These are phyloP conservation scores for Colletotrichum eremochloae DNA, from an alignment of 2,329 filamentous ascomycete genomes.

Conservation along the genomic window DNA sequence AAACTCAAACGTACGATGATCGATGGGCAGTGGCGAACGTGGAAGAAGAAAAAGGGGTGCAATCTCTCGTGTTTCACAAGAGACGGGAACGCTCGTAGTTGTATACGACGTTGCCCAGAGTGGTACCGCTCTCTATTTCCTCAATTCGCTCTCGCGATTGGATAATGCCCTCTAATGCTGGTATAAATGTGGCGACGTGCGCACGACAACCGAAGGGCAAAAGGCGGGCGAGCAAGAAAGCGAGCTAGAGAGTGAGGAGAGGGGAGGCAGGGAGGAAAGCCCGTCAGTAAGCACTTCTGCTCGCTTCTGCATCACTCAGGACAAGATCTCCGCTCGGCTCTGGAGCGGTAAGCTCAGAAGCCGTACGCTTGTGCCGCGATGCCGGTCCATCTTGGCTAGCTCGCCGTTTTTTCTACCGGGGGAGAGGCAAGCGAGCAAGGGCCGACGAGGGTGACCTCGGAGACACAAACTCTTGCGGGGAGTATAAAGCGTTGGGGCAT, in stretches of 20 bases:
- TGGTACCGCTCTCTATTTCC: neutral
- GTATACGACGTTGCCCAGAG: slow-evolving; percentile 22
- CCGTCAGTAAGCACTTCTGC: neutral
- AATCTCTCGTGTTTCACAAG: slow-evolving; percentile 1
- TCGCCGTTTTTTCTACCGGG: neutral
- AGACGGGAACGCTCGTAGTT: slow-evolving; percentile 23
- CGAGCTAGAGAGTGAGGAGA: neutral
- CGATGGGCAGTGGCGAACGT: neutral
- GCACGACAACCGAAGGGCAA: neutral
- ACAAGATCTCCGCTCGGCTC: slow-evolving; percentile 14
- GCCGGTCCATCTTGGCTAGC: neutral
- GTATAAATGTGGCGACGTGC: neutral
- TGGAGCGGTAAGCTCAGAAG: neutral
- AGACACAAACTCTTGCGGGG: too few relatives aligned
- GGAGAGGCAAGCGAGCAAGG: too few relatives aligned
- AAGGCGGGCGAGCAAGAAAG: too few relatives aligned
- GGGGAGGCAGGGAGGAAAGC: neutral
- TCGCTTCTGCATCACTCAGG: slow-evolving; percentile 14
- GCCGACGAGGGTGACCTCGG: neutral
- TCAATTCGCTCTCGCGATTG: neutral
- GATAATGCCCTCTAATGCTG: neutral
- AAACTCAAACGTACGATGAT: neutral
- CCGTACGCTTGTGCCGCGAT: neutral
- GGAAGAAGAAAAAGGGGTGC: neutral
- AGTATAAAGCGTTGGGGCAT: too few relatives aligned